Evolutionary conservation across 768 basidiomycete genomes (phyloP).

Genomic region (Mycena chlorophos): DNA sequence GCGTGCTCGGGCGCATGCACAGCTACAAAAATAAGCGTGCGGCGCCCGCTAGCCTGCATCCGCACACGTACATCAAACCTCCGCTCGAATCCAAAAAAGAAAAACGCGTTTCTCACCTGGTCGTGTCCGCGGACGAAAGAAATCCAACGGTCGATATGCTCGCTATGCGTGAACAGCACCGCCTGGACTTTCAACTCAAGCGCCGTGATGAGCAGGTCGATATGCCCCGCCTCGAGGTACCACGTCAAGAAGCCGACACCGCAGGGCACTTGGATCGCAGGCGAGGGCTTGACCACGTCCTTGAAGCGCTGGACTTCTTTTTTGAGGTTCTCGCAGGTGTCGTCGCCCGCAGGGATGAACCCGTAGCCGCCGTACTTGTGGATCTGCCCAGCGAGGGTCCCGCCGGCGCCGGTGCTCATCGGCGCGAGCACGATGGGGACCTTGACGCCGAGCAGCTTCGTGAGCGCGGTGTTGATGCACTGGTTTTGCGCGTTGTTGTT

Average conservation of each 20-base stretch:
- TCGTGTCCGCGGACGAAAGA: neutral
- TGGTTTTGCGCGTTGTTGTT: neutral
- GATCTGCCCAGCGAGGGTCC: neutral
- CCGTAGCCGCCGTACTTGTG: neutral
- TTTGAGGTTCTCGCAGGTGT: slow-evolving; percentile 4
- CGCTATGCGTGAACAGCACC: neutral
- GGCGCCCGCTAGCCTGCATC: neutral
- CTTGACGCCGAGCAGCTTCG: neutral
- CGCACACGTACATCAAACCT: neutral
- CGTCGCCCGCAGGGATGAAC: neutral
- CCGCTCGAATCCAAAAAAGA: neutral
- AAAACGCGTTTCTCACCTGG: neutral
- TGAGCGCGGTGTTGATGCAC: neutral
- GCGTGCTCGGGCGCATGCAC: neutral
- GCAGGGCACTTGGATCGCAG: neutral
- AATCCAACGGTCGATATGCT: slow-evolving; percentile 3
- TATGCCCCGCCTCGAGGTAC: slow-evolving; percentile 1
- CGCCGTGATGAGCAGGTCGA: neutral
- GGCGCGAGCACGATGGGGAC: slow-evolving; percentile 1
- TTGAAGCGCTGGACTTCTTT: slow-evolving; percentile 3
- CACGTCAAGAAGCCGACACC: slow-evolving; percentile 1
- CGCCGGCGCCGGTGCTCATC: slow-evolving; percentile 2
- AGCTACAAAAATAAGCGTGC: neutral
- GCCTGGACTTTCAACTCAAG: slow-evolving; percentile 2
- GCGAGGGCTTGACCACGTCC: neutral